Evolutionary conservation across 441 rosid species (phyloP), one percentile per base, ranked within the genome.

Genomic region (Francoa sonchifolia): DNA sequence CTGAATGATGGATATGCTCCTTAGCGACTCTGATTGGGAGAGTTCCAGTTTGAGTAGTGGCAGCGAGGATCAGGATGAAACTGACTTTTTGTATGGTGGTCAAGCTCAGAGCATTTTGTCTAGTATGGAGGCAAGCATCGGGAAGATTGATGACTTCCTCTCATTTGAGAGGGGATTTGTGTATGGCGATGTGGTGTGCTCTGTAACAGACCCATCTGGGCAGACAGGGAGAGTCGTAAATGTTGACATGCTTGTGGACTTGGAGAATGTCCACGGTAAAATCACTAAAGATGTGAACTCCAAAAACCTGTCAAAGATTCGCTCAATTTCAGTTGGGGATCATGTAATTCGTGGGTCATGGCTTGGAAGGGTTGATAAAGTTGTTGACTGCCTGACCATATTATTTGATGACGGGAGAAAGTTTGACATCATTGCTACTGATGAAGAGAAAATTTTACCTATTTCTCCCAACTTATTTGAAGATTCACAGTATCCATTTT

Each of bases 311-410:
- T 72, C 62, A 61, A 94, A 94, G 1, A 92, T 92, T 41, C 77
- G 88, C 65, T 95, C 77, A 55, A 78, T 92, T 42, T 54, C 74
- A 41, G 68, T 70, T 46, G 99, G 96, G 34, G 99, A 90, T 68
- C 74, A 72, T 67, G 94, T 86, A 54, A 79, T 86, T 55, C 72
- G 67, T 53, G 94, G 94, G 23, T 88, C 99, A 5, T 90, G 96
- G 99, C 56, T 90, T 39, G 96, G 99, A 52, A 73, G 94, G 69
- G 61, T 90, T 61, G 87, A 83, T 68, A 96, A 87, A 63, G 82
- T 90, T 50, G 58, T 76, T 54, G 99, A 90, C 63, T 83, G 82
- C 63, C 90, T 90, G 54, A 90, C 89, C 20, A 94, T 90, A 49
- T 58, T 78, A 60, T 68, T 83, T 61, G 99, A 86, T 71, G 99